A percentile compares a stretch with the other conserved stretches of the same genome.
These are phyloP conservation scores for Alternaria sp. DNA, from an alignment of 2,329 filamentous ascomycete species.

Conservation along the genomic window DNA sequence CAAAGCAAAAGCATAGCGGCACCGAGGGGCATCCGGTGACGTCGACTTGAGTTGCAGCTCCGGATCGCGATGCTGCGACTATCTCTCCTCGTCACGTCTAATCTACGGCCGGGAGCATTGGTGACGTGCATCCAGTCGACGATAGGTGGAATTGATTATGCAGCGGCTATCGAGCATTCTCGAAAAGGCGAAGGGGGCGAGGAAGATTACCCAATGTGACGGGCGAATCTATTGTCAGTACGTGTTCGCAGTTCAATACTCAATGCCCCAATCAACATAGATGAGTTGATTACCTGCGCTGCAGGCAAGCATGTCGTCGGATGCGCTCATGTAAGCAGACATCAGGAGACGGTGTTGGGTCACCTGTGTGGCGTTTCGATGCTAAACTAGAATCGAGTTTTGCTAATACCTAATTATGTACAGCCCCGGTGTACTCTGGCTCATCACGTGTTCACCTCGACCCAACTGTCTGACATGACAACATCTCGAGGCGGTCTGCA, in stretches of 20 bases:
- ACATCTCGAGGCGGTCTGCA: not conserved
- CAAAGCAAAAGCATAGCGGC: conserved; percentile 23
- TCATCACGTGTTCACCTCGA: not conserved
- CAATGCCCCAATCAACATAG: conserved; percentile 21
- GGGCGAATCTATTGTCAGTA: conserved; percentile 41
- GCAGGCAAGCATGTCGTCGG: conserved; percentile 3
- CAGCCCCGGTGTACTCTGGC: not conserved
- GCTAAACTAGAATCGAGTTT: not conserved
- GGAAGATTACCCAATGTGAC: conserved; percentile 1
- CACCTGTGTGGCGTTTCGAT: not conserved
- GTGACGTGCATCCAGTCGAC: conserved; percentile 43
- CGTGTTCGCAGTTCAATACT: conserved; percentile 43
- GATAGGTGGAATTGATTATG: conserved; percentile 27
- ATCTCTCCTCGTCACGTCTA: conserved; percentile 13
- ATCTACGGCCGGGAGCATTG: conserved; percentile 22
- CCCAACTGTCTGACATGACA: not conserved
- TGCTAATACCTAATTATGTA: not conserved
- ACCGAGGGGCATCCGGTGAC: conserved; percentile 10
- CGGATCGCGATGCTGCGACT: conserved; percentile 21
- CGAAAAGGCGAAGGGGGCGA: conserved; percentile 14
- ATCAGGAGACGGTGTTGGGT: not conserved
- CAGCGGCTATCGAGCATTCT: conserved; percentile 46
- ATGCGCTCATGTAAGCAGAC: conserved; percentile 8
- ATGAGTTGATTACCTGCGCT: conserved; percentile 19
- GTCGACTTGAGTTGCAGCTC: conserved; percentile 13